A percentile compares a stretch with the other conserved stretches of the same genome.
Conservation (phyloP, 2,329 filamentous ascomycete species). For the Lachnellula arida region DNA sequence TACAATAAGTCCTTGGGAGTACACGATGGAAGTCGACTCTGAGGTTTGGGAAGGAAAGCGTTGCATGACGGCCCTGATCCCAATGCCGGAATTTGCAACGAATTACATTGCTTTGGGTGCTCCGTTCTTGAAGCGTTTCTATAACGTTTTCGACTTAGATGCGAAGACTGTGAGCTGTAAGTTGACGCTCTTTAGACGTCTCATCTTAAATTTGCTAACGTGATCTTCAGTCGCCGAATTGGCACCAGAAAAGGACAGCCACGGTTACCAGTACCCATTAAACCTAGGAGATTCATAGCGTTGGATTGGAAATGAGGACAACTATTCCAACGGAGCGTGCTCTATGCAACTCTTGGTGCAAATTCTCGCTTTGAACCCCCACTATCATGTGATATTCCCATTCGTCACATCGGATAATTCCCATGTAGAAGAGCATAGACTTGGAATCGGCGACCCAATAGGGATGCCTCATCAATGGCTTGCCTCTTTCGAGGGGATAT, state of each 20-base stretch:
- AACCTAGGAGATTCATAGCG: not conserved
- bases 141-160: conserved; percentile 10
- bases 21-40: conserved; percentile 8
- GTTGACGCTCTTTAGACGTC: not conserved
- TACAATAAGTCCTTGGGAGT: conserved; percentile 5
- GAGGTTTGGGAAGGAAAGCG: conserved; percentile 2
- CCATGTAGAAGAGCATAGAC: no score
- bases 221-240: not conserved
- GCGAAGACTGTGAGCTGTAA: conserved; percentile 6
- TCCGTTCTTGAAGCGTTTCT: conserved; percentile 11
- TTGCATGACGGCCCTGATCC: conserved; percentile 9
- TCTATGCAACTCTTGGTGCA: not conserved
- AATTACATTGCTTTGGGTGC: conserved; percentile 11
- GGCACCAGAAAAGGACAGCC: not conserved
- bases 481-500: no score
- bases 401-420: no score
- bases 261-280: not conserved
- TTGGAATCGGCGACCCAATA: no score
- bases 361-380: not conserved
- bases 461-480: no score
- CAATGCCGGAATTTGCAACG: conserved; percentile 1
- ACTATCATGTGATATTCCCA: no score
- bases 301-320: not conserved
- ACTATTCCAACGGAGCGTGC: not conserved
- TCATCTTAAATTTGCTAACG: not conserved